A percentile compares a stretch with the other conserved stretches of the same genome.
Conservation (phyloP, 179 eudicot species). For the Carnegiea gigantea region DNA sequence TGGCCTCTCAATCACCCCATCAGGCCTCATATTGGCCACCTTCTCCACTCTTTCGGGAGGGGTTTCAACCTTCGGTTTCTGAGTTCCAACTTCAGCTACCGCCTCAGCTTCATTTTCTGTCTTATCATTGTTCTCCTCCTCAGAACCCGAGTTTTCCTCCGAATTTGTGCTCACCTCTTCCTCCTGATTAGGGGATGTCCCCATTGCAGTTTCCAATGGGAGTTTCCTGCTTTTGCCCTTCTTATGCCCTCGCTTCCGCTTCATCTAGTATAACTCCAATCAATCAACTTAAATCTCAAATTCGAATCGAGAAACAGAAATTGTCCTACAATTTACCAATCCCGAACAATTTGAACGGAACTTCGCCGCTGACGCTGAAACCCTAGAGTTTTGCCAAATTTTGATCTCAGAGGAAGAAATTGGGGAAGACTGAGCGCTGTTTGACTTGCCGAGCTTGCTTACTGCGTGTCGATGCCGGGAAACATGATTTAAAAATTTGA, state of each 20-base stretch:
- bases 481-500: neutral
- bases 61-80: neutral
- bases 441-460: neutral
- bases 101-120: slow-evolving; percentile 37
- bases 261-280: slow-evolving; percentile 41
- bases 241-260: slow-evolving; percentile 70
- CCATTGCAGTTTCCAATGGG: neutral
- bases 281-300: neutral
- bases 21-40: slow-evolving; percentile 25
- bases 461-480: slow-evolving; percentile 5
- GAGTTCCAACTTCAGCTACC: slow-evolving; percentile 28
- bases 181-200: neutral
- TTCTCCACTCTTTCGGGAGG: slow-evolving; percentile 26
- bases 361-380: neutral
- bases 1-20: slow-evolving; percentile 33
- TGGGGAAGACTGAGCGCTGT: neutral
- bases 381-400: neutral
- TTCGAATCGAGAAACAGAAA: no score
- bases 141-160: slow-evolving; percentile 35
- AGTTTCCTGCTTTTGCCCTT: slow-evolving; percentile 52
- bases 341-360: neutral
- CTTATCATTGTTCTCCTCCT: slow-evolving; percentile 32
- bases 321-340: neutral
- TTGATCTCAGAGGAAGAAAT: neutral
- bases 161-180: slow-evolving; percentile 27